Base-by-base conservation (phyloP, 352 stramenopile species). In the Elongisporangium undulatum region DNA sequence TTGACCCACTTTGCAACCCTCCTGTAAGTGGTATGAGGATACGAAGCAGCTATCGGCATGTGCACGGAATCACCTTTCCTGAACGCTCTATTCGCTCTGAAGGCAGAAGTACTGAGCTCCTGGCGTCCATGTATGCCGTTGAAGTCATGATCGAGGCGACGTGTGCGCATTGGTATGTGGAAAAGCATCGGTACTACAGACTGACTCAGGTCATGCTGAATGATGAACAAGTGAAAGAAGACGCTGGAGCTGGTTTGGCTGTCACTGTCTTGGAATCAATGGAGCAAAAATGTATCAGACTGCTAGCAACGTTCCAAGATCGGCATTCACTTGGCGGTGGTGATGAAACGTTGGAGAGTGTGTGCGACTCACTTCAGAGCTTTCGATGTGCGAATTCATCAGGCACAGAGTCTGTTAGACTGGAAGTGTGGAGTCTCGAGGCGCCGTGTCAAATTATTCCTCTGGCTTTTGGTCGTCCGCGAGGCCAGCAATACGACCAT, bases 131-230 rank as follows among this genome's bases (percentile, higher is more conserved):
- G 7, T 58, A 62, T 19, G 64, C 53, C 19, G 68, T 64, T 41
- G 68, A 82, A 21, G 45, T 84, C 4, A 38, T 84, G 59, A 52
- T 84, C 5, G 61, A 26, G 2, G 1, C 59, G 10, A 48, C 70
- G 2, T 64, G 52, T 17, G 39, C 19, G n/a, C 66, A 55, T 29
- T 84, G 75, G 75, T 57, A 69, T 15, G 24, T 82, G 19, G 64
- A 68, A 38, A 81, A 71, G 61, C 64, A 64, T 26, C 53, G 58
- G 16, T 71, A 51, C 29, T 84, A 82, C 64, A 65, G 53, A n/a
- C 56, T 82, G 10, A 24, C 15, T 20, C 64, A 58, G 56, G 58
- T 53, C 51, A 41, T 58, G 16, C 17, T 70, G 49, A 39, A 39
- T 13, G 60, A 52, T 41, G 55, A 60, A 20, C 34, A 48, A 55